phyloP scores from a whole-genome alignment of 495 filamentous ascomycete species.

The Neurospora sp. region DNA sequence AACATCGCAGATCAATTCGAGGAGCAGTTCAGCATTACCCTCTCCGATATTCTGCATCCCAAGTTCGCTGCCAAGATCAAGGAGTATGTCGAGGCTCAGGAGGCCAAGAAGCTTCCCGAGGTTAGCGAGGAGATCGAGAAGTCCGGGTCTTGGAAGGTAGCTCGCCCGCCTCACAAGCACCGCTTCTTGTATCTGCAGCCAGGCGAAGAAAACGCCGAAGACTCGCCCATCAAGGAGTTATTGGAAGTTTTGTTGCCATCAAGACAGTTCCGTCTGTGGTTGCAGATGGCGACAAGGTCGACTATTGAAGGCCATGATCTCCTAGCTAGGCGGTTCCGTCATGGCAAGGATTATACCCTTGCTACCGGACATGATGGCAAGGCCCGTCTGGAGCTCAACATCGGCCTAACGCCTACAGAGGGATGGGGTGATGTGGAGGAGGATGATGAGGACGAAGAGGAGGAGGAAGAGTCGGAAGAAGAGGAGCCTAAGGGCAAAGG shows the following conservation, averaged over 20 bases:
- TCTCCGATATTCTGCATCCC: conserved; percentile 64
- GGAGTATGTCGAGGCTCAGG: conserved; percentile 55
- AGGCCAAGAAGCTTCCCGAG: conserved; percentile 37
- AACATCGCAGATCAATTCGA: conserved; percentile 67
- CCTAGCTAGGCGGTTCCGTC: conserved; percentile 73
- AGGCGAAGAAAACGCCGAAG: conserved; percentile 14
- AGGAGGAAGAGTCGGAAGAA: conserved; percentile 28
- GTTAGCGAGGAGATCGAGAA: conserved; percentile 50
- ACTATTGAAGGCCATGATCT: conserved; percentile 56
- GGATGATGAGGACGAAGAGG: conserved; percentile 38
- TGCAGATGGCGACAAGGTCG: conserved; percentile 67
- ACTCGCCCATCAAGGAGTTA: conserved; percentile 61
- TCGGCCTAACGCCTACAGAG: conserved; percentile 68
- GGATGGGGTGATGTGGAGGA: conserved; percentile 74
- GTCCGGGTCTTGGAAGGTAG: conserved; percentile 54
- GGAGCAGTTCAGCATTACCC: conserved; percentile 69
- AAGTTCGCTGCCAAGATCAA: conserved; percentile 64
- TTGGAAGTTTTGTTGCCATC: conserved; percentile 73
- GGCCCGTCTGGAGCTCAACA: conserved; percentile 75
- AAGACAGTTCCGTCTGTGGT: conserved; percentile 81
- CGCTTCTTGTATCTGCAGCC: conserved; percentile 73
- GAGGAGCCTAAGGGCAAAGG: conserved; percentile 32
- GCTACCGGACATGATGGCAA: conserved; percentile 75
- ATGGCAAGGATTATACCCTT: conserved; percentile 83
- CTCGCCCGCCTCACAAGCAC: conserved; percentile 89